Conservation (phyloP, 208 protist genomes). For the Trichomonas gallinae region DNA sequence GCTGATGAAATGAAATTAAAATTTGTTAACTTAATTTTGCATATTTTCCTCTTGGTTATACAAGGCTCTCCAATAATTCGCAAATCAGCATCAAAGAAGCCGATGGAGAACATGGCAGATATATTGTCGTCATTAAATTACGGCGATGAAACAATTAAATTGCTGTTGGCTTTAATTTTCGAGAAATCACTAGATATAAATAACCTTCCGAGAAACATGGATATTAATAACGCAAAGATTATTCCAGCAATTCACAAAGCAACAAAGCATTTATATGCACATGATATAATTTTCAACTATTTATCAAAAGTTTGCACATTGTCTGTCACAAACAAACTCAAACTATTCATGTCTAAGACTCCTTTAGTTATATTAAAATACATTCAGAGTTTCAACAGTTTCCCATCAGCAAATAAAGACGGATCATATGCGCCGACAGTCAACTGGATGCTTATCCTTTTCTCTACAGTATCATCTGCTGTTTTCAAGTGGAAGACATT, state of each 20-base stretch:
- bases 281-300: neutral
- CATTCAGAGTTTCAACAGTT: neutral
- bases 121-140: neutral
- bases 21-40: neutral
- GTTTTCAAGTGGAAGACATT: conserved; percentile 21
- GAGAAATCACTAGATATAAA: neutral
- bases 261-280: neutral
- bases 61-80: neutral
- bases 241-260: neutral
- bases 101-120: neutral
- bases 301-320: neutral
- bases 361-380: neutral
- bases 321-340: conserved; percentile 16
- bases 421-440: neutral
- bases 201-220: neutral
- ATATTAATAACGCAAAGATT: conserved; percentile 7
- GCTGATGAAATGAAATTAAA: neutral
- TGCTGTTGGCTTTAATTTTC: neutral
- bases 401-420: neutral
- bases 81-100: neutral
- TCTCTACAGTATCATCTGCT: neutral
- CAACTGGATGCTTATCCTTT: neutral
- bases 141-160: neutral
- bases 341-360: neutral
- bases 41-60: neutral